A percentile compares a stretch with the other conserved stretches of the same genome.
Conservation (phyloP, 305 asterid genomes). For the Fraxinus angustifolia region DNA sequence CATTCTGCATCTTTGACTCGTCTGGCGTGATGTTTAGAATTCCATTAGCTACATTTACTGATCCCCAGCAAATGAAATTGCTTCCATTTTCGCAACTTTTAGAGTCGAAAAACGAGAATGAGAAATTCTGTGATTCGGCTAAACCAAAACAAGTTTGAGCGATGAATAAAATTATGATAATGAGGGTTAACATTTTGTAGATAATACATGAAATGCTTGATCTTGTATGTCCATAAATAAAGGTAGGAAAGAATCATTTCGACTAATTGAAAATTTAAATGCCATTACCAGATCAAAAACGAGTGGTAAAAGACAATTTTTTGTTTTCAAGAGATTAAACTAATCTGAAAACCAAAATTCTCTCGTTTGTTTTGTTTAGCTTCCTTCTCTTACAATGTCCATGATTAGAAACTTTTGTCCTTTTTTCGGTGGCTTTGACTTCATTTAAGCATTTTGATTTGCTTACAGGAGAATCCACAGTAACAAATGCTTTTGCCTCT, state of each 20-base stretch:
- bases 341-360: background rate
- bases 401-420: background rate
- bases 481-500: background rate
- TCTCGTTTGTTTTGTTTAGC: background rate
- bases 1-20: background rate
- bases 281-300: constrained; percentile 8
- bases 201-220: background rate
- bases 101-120: constrained; percentile 44
- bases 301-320: background rate
- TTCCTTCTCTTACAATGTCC: background rate
- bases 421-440: background rate
- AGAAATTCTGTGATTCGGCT: constrained; percentile 44
- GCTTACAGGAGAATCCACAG: background rate
- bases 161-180: constrained; percentile 19
- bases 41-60: constrained; percentile 40
- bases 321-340: background rate
- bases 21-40: constrained; percentile 46
- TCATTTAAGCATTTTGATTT: background rate
- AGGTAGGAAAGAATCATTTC: background rate
- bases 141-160: constrained; percentile 23
- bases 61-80: constrained; percentile 54
- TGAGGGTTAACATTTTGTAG: constrained; percentile 27
- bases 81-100: constrained; percentile 32
- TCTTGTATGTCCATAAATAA: constrained; percentile 8
- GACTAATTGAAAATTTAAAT: background rate